These are phyloP conservation scores for Dictyostelium brefeldianum DNA, from an alignment of 78 protist species.

Conservation along the genomic window DNA sequence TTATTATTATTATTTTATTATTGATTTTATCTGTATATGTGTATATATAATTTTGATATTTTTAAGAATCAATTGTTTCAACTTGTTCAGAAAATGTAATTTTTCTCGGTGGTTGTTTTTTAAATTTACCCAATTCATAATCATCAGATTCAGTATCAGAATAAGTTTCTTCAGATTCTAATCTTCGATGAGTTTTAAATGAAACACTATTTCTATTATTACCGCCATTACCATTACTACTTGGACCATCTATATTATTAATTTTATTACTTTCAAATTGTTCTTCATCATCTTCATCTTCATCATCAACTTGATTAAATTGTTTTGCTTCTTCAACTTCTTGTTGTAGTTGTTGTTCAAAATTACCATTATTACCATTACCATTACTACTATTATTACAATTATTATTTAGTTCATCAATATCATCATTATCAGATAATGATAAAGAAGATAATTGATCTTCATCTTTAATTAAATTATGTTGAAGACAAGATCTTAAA, in stretches of 20 bases:
- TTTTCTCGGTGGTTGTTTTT: background rate
- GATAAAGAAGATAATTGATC: conserved; percentile 64
- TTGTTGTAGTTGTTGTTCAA: background rate
- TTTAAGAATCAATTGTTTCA: background rate
- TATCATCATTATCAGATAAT: background rate
- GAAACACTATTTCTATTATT: background rate
- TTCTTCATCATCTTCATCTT: background rate
- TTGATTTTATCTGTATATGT: too few relatives aligned
- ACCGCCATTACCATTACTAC: background rate
- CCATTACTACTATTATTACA: background rate
- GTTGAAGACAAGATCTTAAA: conserved; percentile 54
- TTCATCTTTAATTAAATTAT: conserved; percentile 35
- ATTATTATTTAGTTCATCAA: background rate
- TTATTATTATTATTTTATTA: too few relatives aligned
- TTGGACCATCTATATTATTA: background rate
- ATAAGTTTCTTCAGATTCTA: background rate
- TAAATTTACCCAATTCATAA: conserved; percentile 10
- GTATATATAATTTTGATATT: too few relatives aligned
- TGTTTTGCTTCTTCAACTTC: background rate
- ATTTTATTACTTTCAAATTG: background rate
- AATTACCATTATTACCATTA: background rate
- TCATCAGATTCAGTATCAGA: conserved; percentile 20
- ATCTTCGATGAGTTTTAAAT: background rate
- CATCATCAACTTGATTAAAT: background rate
- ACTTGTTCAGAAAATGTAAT: background rate